Conservation (phyloP, 2,329 filamentous ascomycete genomes). For the Knoxdaviesia proteae region DNA sequence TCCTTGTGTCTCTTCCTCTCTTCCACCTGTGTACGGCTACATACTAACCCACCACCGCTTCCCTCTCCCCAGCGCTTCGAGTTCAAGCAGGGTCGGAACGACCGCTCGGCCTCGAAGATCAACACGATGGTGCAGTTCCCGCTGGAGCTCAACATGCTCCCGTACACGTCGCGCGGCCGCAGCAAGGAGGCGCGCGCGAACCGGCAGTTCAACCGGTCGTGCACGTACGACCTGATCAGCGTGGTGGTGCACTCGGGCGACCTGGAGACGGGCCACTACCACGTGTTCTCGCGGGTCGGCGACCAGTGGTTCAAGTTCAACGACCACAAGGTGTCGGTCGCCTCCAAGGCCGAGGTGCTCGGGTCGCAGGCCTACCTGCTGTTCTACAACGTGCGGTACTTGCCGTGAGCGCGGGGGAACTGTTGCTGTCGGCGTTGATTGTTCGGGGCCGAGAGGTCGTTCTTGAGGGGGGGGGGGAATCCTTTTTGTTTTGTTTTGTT, state of each 20-base stretch:
- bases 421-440: not conserved
- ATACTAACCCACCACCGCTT: no score
- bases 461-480: not conserved
- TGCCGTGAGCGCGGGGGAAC: conserved; percentile 17
- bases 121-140: conserved; percentile 75
- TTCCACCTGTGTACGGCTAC: not conserved
- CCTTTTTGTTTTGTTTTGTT: not conserved
- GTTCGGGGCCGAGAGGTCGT: not conserved
- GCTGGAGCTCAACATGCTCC: conserved; percentile 69
- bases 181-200: conserved; percentile 23
- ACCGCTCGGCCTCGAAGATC: conserved; percentile 63
- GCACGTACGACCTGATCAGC: conserved; percentile 69
- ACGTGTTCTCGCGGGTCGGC: conserved; percentile 69
- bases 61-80: conserved; percentile 38
- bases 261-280: conserved; percentile 81
- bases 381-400: conserved; percentile 58
- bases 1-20: not conserved
- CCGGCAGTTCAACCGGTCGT: conserved; percentile 39
- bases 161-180: conserved; percentile 56
- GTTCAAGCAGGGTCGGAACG: conserved; percentile 42
- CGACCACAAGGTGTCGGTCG: conserved; percentile 76
- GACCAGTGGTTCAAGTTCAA: conserved; percentile 92
- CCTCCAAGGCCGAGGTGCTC: conserved; percentile 67
- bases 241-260: conserved; percentile 88
- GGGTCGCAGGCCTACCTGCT: conserved; percentile 73